These are phyloP conservation scores for Diutina siamensis DNA, from an alignment of 1,139 yeast species.

Conservation along the genomic window DNA sequence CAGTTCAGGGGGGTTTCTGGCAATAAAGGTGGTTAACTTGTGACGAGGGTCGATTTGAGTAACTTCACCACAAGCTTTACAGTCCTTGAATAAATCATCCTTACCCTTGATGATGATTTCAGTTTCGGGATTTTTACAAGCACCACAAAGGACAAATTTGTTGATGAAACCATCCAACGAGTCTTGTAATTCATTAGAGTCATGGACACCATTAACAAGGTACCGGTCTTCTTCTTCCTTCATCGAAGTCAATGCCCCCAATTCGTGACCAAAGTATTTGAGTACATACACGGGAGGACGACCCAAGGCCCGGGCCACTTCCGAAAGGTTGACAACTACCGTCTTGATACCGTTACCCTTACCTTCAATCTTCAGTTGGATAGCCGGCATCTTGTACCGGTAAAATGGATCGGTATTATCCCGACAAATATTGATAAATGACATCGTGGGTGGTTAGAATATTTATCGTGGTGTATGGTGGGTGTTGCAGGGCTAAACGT, in stretches of 20 bases:
- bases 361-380: constrained; percentile 96
- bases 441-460: constrained; percentile 51
- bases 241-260: constrained; percentile 90
- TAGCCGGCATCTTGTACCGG: constrained; percentile 98
- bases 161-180: constrained; percentile 86
- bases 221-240: constrained; percentile 76
- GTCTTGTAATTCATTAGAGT: constrained; percentile 83
- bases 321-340: constrained; percentile 79
- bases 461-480: neutral
- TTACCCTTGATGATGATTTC: constrained; percentile 75
- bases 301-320: constrained; percentile 88
- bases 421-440: constrained; percentile 88
- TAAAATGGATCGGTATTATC: constrained; percentile 96
- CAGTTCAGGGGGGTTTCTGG: constrained; percentile 74
- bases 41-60: constrained; percentile 78
- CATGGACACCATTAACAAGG: constrained; percentile 93
- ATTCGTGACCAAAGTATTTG: constrained; percentile 91
- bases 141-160: constrained; percentile 86
- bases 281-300: constrained; percentile 88
- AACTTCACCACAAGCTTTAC: constrained; percentile 97
- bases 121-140: constrained; percentile 97
- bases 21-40: constrained; percentile 73
- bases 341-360: constrained; percentile 99
- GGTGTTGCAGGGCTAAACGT: neutral
- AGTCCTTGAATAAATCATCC: constrained; percentile 74